Evolutionary conservation across 2,329 filamentous ascomycete genomes (phyloP).

Genomic region (Fusarium beomiforme): DNA sequence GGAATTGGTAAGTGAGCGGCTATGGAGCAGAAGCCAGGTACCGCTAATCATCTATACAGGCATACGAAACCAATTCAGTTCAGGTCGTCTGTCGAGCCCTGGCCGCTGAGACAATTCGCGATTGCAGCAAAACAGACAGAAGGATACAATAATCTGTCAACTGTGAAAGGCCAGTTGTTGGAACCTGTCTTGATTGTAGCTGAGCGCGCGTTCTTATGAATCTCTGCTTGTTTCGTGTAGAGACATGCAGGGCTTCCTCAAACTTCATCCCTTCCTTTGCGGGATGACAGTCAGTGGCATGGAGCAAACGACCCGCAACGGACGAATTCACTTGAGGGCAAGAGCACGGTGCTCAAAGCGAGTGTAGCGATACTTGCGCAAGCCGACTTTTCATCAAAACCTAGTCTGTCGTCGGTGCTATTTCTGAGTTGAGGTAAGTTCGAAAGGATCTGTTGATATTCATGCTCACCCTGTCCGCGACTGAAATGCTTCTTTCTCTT

Average conservation of each 20-base stretch:
- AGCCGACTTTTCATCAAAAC: neutral
- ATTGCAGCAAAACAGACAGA: neutral
- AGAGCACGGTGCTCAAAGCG: neutral
- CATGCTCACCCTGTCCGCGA: neutral
- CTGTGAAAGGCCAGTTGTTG: neutral
- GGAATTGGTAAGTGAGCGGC: neutral
- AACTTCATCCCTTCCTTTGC: constrained; percentile 1
- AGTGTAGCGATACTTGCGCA: neutral
- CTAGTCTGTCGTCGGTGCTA: neutral
- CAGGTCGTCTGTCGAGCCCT: neutral
- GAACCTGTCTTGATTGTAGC: constrained; percentile 3
- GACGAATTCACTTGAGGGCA: neutral
- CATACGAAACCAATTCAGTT: neutral
- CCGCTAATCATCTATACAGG: neutral
- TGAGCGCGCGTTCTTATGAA: neutral
- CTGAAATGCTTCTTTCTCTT: neutral
- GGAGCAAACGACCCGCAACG: neutral
- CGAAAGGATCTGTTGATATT: neutral
- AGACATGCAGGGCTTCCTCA: constrained; percentile 9
- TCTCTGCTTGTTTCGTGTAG: constrained; percentile 22
- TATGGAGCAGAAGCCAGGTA: neutral
- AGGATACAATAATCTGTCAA: neutral
- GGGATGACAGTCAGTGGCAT: neutral
- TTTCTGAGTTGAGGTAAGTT: neutral
- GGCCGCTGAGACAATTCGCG: neutral